A percentile compares a stretch with the other conserved stretches of the same genome.
These are phyloP conservation scores for Candida ipomoeae DNA, from an alignment of 805 yeast species.

Conservation along the genomic window DNA sequence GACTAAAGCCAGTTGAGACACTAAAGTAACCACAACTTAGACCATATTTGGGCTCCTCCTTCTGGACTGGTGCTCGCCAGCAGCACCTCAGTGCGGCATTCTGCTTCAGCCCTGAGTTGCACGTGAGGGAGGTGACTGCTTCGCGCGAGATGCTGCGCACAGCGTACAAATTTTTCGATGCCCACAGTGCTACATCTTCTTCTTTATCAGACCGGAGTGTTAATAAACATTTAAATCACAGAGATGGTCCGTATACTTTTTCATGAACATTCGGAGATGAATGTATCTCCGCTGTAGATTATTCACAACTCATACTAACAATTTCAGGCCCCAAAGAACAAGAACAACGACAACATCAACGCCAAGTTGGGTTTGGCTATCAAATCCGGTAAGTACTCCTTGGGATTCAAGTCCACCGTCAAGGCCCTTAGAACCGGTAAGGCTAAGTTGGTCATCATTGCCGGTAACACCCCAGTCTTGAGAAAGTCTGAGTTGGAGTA, in stretches of 20 bases:
- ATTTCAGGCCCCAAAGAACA: slow-evolving; percentile 86
- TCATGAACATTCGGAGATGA: not conserved
- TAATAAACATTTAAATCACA: slow-evolving; percentile 43
- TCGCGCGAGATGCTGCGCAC: slow-evolving; percentile 10
- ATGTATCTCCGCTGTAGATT: not conserved
- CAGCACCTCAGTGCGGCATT: not conserved
- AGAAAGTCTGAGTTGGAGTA: slow-evolving; percentile 99
- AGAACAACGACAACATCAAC: slow-evolving; percentile 94
- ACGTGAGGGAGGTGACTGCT: slow-evolving; percentile 15
- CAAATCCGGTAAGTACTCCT: slow-evolving; percentile 99
- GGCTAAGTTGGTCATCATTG: slow-evolving; percentile 96
- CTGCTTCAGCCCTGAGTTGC: slow-evolving; percentile 7
- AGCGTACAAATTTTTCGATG: slow-evolving; percentile 12
- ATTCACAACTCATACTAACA: slow-evolving; percentile 35
- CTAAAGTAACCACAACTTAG: not conserved
- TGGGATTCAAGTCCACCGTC: slow-evolving; percentile 98
- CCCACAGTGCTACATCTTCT: not conserved
- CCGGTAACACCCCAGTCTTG: slow-evolving; percentile 99
- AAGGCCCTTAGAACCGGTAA: slow-evolving; percentile 98
- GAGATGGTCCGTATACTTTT: slow-evolving; percentile 88
- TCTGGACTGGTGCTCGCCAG: not conserved
- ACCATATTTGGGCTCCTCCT: not conserved
- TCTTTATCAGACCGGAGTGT: slow-evolving; percentile 85
- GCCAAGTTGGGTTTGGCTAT: slow-evolving; percentile 96
- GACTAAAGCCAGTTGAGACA: not conserved